A percentile compares a stretch with the other conserved stretches of the same genome.
These are phyloP conservation scores for Tetraselmis striata DNA, from an alignment of 139 green algal species.

Conservation along the genomic window DNA sequence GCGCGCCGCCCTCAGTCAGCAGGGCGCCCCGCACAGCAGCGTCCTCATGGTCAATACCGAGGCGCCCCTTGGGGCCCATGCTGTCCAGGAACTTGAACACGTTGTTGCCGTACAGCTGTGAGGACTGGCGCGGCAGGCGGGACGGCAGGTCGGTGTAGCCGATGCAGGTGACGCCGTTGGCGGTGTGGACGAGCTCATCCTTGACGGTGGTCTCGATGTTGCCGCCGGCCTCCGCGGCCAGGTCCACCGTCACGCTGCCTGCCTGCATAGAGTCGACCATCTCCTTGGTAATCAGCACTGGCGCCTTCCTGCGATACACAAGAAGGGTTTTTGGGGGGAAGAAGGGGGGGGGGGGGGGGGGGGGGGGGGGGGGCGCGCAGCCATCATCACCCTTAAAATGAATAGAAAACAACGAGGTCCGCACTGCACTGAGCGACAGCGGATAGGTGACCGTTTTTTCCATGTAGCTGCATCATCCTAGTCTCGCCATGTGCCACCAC, in stretches of 20 bases:
- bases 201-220: conserved; percentile 60
- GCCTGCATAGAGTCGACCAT: conserved; percentile 80
- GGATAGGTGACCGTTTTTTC: no score
- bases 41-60: conserved; percentile 75
- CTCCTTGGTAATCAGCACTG: conserved; percentile 72
- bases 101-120: conserved; percentile 84
- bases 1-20: conserved; percentile 66
- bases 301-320: conserved; percentile 65
- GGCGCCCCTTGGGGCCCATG: conserved; percentile 52
- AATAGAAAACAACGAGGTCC: no score
- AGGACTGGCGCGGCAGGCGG: conserved; percentile 71
- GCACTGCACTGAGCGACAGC: no score
- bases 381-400: no score
- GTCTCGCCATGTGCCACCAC: no score
- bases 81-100: conserved; percentile 53
- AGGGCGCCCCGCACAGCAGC: conserved; percentile 68
- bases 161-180: conserved; percentile 66
- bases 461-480: no score
- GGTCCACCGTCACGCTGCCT: conserved; percentile 73
- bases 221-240: conserved; percentile 75
- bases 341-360: conserved; percentile 14
- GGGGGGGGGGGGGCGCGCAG: not conserved
- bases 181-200: conserved; percentile 29
- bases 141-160: conserved; percentile 85
- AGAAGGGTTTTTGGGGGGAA: conserved; percentile 29